Percentiles rank a stretch among this genome's conserved stretches.
Conservation (phyloP, 139 green algal species). For the Microglena sp. region DNA sequence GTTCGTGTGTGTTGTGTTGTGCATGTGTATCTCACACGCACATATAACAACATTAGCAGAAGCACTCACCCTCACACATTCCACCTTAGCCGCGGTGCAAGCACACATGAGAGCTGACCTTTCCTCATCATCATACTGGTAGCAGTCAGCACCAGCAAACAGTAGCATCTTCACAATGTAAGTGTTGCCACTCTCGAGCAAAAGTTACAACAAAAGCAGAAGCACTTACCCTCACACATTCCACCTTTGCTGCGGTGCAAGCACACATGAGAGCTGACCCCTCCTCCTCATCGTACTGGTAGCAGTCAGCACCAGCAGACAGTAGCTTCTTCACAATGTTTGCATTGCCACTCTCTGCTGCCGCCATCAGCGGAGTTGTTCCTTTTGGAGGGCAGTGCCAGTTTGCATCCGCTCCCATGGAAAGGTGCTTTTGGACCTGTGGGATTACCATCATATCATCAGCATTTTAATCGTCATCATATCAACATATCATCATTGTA, state of each 20-base stretch:
- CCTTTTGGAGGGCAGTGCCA: too few species aligned
- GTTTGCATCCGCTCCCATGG: too few species aligned
- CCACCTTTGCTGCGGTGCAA: not conserved
- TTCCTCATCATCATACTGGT: slow-evolving; percentile 2
- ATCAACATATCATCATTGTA: too few species aligned
- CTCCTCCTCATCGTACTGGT: slow-evolving; percentile 2
- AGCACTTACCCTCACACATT: not conserved
- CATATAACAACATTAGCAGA: too few species aligned
- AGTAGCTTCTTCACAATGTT: slow-evolving; percentile 1
- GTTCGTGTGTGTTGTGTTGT: too few species aligned
- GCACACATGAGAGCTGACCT: not conserved
- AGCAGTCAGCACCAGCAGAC: not conserved
- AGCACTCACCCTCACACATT: not conserved
- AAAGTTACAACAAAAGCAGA: too few species aligned
- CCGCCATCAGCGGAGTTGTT: too few species aligned
- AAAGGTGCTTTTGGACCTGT: too few species aligned
- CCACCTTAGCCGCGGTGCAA: not conserved
- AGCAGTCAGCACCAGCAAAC: not conserved
- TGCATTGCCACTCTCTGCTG: not conserved
- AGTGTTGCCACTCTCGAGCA: not conserved
- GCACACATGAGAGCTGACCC: not conserved
- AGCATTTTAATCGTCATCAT: too few species aligned
- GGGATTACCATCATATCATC: too few species aligned
- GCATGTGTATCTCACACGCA: too few species aligned
- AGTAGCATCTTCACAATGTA: not conserved